Base-by-base conservation (phyloP, 1,284 basidiomycete genomes). In the Pascua guehoae region DNA sequence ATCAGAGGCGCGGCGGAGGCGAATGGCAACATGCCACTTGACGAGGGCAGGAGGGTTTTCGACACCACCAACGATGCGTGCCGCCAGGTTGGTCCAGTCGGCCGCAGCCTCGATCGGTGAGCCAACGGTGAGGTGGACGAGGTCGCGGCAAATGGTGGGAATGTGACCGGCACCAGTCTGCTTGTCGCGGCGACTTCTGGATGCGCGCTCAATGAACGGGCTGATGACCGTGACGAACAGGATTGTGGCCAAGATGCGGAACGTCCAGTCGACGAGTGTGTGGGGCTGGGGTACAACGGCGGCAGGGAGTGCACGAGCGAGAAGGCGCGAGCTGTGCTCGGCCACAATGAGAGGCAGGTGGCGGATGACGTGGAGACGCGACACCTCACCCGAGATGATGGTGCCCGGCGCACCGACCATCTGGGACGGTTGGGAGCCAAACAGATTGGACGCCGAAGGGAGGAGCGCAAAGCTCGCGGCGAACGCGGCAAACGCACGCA, bases 401-500 rank as follows among this genome's bases (percentile, higher is more conserved):
- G 51, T 16, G 12, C 24, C 36, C n/a, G 15, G 8, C 1, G 18
- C 17, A 11, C 39, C 39, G 12, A 47, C 32, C 8, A 44, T 46
- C 37, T 39, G 49, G 49, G 4, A 50, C 44, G 42, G 62, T 8
- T 57, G 49, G 12, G 57, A 39, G 53, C 54, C 59, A 42, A 58
- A 57, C 32, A 68, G 56, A 14, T 63, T 67, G 17, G 67, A 68
- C 8, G 68, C 67, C 1, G 71, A 71, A 2, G 73, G 73, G 39
- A 72, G 47, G 47, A 75, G 62, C 4, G 69, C 66, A 57, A 75
- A 75, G 0, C 71, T 70, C 40, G 71, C 65, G 8, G 73, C 73
- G 50, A 75, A 75, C 2, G 73, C 73, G 1, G 73, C 73, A 47
- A 75, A 75, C 3, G 69, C 66, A 17, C 69, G 56, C 9, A 70